These are phyloP conservation scores for Citrus reticulata DNA, from an alignment of 345 rosid genomes.

Conservation along the genomic window DNA sequence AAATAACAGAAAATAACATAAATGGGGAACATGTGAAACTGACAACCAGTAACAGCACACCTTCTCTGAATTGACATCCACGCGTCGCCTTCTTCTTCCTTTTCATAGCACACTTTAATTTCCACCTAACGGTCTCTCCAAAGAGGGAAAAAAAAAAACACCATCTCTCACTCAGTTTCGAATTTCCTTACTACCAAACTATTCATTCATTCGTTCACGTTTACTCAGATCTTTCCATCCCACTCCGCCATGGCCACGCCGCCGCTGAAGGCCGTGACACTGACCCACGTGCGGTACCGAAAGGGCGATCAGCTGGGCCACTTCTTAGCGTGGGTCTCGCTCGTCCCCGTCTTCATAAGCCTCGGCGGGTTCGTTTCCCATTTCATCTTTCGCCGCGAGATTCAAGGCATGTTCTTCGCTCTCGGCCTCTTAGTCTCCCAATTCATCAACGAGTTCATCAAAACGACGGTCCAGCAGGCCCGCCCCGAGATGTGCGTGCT, in stretches of 20 bases:
- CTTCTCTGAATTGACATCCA: not conserved
- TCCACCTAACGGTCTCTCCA: not conserved
- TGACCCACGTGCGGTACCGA: slow-evolving; percentile 83
- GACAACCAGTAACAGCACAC: too few relatives aligned
- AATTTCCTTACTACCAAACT: too few relatives aligned
- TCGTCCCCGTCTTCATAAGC: slow-evolving; percentile 82
- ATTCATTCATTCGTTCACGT: not conserved
- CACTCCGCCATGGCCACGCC: slow-evolving; percentile 3
- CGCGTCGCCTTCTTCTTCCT: not conserved
- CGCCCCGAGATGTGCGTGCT: slow-evolving; percentile 79
- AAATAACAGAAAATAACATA: too few relatives aligned
- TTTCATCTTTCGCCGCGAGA: slow-evolving; percentile 90
- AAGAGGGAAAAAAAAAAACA: too few relatives aligned
- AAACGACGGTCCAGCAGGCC: slow-evolving; percentile 72
- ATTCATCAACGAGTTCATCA: slow-evolving; percentile 69
- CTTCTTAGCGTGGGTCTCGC: slow-evolving; percentile 91
- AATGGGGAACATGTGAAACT: too few relatives aligned
- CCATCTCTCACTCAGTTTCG: too few relatives aligned
- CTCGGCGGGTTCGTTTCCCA: slow-evolving; percentile 88
- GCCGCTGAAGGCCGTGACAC: slow-evolving; percentile 66
- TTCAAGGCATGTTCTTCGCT: slow-evolving; percentile 84
- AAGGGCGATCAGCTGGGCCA: slow-evolving; percentile 76
- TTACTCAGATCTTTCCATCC: not conserved
- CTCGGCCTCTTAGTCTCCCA: slow-evolving; percentile 81
- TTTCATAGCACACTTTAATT: too few relatives aligned